Evolutionary conservation across 306 rosid species (phyloP).

Genomic region (Astragalus membranaceus): DNA sequence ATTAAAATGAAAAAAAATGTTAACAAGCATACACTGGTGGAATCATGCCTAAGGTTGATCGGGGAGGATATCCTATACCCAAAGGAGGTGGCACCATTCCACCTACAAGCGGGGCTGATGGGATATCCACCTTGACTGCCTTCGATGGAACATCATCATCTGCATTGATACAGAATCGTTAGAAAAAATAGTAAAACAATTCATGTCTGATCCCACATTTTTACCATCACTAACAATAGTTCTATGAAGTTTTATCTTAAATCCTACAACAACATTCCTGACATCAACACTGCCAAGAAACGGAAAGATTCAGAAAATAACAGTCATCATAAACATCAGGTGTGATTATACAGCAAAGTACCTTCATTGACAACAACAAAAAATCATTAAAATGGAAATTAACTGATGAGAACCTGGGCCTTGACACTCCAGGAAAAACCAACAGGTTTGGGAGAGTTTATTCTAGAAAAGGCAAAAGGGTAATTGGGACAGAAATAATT

Average conservation of each 20-base stretch:
- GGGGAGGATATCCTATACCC: constrained; percentile 76
- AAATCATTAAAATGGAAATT: background rate
- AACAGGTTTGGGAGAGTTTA: too few species aligned
- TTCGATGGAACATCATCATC: constrained; percentile 74
- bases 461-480: too few species aligned
- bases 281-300: background rate
- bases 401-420: too few species aligned
- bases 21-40: constrained; percentile 71
- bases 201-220: background rate
- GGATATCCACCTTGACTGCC: constrained; percentile 68
- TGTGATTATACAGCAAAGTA: background rate
- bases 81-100: constrained; percentile 62
- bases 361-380: background rate
- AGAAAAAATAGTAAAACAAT: constrained; percentile 9
- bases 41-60: constrained; percentile 46
- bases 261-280: background rate
- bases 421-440: too few species aligned
- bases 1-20: background rate
- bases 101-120: constrained; percentile 51
- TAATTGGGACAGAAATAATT: too few species aligned
- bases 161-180: constrained; percentile 27
- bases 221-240: background rate
- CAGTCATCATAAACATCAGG: background rate
- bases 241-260: background rate
- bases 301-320: background rate